Evolutionary conservation across 331 rosid genomes (phyloP).

Genomic region (Quercus phellos): DNA sequence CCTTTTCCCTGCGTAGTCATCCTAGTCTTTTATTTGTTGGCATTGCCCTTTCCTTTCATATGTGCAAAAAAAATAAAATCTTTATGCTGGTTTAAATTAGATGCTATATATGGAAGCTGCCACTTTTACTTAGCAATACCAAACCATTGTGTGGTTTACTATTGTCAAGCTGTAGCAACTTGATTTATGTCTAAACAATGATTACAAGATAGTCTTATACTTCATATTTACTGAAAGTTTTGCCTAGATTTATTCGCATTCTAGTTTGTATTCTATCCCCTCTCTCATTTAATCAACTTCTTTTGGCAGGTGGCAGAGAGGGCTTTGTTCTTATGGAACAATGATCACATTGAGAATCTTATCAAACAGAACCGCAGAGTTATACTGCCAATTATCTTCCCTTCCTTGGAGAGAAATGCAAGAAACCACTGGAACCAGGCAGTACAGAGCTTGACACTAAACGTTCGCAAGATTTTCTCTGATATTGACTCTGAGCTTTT

Average conservation of each 20-base stretch:
- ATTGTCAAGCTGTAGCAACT: background rate
- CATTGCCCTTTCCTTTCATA: background rate
- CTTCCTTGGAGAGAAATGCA: slow-evolving; percentile 74
- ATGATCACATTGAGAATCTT: slow-evolving; percentile 69
- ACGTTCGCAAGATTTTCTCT: slow-evolving; percentile 77
- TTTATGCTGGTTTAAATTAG: background rate
- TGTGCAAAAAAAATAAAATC: background rate
- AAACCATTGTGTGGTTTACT: background rate
- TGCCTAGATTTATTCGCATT: background rate
- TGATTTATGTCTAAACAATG: background rate
- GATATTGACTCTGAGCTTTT: slow-evolving; percentile 71
- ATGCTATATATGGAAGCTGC: background rate
- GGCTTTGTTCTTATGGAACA: slow-evolving; percentile 93
- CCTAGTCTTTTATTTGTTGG: background rate
- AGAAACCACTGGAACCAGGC: slow-evolving; percentile 91
- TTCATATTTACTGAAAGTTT: background rate
- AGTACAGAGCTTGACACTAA: slow-evolving; percentile 79
- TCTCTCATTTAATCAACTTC: slow-evolving; percentile 10
- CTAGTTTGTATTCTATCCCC: background rate
- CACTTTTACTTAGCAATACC: background rate
- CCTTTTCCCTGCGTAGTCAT: background rate
- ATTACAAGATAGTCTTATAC: background rate
- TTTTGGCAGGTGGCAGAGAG: slow-evolving; percentile 89
- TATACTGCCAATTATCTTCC: slow-evolving; percentile 80
- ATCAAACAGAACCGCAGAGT: slow-evolving; percentile 74